Conservation (phyloP, 2,329 filamentous ascomycete genomes). For the Davidsoniella eucalypti region DNA sequence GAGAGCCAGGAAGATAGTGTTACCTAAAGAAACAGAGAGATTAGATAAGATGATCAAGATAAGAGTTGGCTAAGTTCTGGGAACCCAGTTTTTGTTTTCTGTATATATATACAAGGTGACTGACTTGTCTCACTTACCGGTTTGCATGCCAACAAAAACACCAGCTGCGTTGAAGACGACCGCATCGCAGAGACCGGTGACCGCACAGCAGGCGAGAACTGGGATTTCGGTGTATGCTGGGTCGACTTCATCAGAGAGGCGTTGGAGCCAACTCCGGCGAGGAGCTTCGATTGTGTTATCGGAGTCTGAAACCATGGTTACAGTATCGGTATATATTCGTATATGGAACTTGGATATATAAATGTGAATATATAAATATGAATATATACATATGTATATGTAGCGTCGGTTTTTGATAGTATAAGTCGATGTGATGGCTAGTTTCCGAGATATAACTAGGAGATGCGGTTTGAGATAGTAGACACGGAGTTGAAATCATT, state of each 20-base stretch:
- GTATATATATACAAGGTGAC: neutral
- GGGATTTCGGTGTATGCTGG: constrained; percentile 19
- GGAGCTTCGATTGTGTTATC: neutral
- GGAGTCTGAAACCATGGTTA: neutral
- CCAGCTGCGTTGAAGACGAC: constrained; percentile 24
- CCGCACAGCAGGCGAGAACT: constrained; percentile 24
- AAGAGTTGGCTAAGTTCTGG: too few species aligned
- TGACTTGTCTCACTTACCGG: constrained; percentile 14
- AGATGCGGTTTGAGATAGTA: too few species aligned
- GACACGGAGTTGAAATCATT: too few species aligned
- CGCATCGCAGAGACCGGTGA: constrained; percentile 25
- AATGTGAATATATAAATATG: too few species aligned
- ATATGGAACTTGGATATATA: too few species aligned
- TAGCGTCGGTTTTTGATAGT: too few species aligned
- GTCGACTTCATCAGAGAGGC: constrained; percentile 7
- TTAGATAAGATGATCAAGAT: neutral
- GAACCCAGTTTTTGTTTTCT: too few species aligned
- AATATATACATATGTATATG: too few species aligned
- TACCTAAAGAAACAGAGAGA: constrained; percentile 23
- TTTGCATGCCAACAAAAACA: constrained; percentile 27
- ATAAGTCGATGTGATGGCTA: too few species aligned
- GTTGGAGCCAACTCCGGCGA: neutral
- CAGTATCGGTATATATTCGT: neutral
- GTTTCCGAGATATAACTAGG: too few species aligned
- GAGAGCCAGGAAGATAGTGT: constrained; percentile 46